Evolutionary conservation across 257 asterid genomes (phyloP).

Genomic region (Plantago ovata): DNA sequence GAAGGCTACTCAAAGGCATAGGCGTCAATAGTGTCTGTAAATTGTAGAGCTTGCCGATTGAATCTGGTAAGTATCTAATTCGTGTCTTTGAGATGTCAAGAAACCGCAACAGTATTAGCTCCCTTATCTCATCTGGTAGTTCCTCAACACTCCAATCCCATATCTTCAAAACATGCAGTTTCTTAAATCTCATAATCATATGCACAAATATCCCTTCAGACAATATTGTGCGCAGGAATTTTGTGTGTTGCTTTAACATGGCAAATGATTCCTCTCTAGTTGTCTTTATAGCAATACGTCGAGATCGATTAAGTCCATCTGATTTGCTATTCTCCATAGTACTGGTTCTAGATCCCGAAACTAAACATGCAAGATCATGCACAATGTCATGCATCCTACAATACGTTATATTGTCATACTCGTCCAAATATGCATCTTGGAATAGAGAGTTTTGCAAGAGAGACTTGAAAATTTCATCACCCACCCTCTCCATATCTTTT

Average conservation of each 20-base stretch:
- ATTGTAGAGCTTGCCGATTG: background rate
- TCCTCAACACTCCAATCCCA: background rate
- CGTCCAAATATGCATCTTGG: too few relatives aligned
- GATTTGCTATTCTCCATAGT: background rate
- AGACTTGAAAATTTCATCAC: background rate
- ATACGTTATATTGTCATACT: too few relatives aligned
- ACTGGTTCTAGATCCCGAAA: background rate
- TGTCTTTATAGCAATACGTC: background rate
- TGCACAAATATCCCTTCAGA: background rate
- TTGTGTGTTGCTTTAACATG: background rate
- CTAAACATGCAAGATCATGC: too few relatives aligned
- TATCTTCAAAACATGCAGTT: constrained; percentile 12
- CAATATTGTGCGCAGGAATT: constrained; percentile 19
- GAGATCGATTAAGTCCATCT: background rate
- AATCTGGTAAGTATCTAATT: background rate
- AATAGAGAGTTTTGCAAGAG: background rate
- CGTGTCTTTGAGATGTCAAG: background rate
- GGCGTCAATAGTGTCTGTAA: constrained; percentile 6
- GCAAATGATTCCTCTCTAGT: background rate
- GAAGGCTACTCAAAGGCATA: background rate
- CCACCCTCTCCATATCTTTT: constrained; percentile 15
- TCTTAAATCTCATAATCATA: constrained; percentile 4
- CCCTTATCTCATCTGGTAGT: background rate
- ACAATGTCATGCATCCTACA: too few relatives aligned
- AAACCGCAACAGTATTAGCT: background rate